These are phyloP conservation scores for Talaromyces adpressus DNA, from an alignment of 495 filamentous ascomycete genomes.

Conservation along the genomic window DNA sequence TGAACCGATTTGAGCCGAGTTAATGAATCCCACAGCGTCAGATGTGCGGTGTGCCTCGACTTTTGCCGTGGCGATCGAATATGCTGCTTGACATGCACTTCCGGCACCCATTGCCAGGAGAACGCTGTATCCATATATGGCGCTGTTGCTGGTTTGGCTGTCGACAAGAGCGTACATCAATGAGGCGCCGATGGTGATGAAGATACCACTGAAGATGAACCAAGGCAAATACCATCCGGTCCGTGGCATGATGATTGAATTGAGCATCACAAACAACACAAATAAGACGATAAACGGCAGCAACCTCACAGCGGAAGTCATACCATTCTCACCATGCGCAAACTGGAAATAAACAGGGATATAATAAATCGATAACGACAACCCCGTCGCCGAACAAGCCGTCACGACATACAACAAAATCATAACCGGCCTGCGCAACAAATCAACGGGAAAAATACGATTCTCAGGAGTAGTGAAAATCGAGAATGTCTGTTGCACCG, in stretches of 20 bases:
- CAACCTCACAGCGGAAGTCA: constrained; percentile 32
- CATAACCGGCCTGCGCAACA: constrained; percentile 32
- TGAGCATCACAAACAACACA: constrained; percentile 29
- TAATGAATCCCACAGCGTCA: background rate
- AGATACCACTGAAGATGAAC: constrained; percentile 38
- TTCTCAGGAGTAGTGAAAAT: constrained; percentile 38
- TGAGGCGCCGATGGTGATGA: constrained; percentile 38
- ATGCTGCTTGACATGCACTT: constrained; percentile 40
- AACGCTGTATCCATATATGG: constrained; percentile 46
- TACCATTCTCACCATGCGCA: constrained; percentile 23
- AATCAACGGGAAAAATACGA: constrained; percentile 49
- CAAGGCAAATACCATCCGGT: constrained; percentile 47
- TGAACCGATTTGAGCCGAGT: constrained; percentile 39
- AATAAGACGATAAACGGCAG: constrained; percentile 20
- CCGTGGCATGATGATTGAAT: constrained; percentile 9
- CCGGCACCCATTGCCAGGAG: constrained; percentile 44
- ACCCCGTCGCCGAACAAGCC: constrained; percentile 17
- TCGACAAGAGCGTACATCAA: constrained; percentile 35
- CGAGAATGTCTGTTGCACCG: constrained; percentile 43
- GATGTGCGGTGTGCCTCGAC: constrained; percentile 12
- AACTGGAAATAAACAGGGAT: constrained; percentile 46
- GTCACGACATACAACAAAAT: background rate
- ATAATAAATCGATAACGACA: constrained; percentile 38
- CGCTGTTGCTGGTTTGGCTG: constrained; percentile 19
- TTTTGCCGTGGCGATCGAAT: constrained; percentile 42